phyloP scores from a whole-genome alignment of 371 early-diverging fungal genomes.

The Lichtheimia corymbifera region DNA sequence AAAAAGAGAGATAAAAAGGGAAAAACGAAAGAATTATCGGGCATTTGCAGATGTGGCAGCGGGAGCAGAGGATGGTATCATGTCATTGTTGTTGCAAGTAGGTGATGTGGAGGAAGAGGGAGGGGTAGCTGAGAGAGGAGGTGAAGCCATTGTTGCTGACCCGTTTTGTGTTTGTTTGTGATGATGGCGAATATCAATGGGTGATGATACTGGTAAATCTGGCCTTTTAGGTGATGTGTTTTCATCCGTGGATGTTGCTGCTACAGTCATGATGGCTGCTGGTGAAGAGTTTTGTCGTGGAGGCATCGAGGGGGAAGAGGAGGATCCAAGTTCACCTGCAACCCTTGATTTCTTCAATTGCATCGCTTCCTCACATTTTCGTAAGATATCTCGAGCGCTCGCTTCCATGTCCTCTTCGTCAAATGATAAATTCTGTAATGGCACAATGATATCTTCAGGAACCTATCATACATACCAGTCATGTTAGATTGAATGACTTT shows the following conservation, averaged over 20 bases:
- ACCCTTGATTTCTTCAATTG: constrained; percentile 34
- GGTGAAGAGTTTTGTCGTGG: constrained; percentile 44
- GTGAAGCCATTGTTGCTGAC: not conserved
- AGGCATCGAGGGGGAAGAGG: constrained; percentile 13
- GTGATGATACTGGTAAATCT: too few species aligned
- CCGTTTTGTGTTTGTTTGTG: not conserved
- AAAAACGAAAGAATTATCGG: too few species aligned
- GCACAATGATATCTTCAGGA: constrained; percentile 67
- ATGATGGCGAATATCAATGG: too few species aligned
- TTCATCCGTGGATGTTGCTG: too few species aligned
- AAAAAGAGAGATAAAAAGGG: too few species aligned
- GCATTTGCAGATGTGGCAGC: too few species aligned
- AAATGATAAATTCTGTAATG: constrained; percentile 58
- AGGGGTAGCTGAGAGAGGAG: not conserved
- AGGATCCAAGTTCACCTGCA: not conserved
- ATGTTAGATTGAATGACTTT: not conserved
- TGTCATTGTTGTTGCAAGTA: too few species aligned
- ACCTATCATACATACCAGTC: constrained; percentile 32
- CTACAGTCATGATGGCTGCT: constrained; percentile 15
- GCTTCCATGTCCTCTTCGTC: constrained; percentile 58
- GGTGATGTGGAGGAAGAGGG: too few species aligned
- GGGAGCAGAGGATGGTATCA: too few species aligned
- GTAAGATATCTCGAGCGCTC: constrained; percentile 64
- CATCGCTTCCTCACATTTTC: constrained; percentile 65
- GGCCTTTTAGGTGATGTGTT: too few species aligned